Evolutionary conservation across 2,329 filamentous ascomycete genomes (phyloP).

Genomic region (Microthyrium microscopicum): DNA sequence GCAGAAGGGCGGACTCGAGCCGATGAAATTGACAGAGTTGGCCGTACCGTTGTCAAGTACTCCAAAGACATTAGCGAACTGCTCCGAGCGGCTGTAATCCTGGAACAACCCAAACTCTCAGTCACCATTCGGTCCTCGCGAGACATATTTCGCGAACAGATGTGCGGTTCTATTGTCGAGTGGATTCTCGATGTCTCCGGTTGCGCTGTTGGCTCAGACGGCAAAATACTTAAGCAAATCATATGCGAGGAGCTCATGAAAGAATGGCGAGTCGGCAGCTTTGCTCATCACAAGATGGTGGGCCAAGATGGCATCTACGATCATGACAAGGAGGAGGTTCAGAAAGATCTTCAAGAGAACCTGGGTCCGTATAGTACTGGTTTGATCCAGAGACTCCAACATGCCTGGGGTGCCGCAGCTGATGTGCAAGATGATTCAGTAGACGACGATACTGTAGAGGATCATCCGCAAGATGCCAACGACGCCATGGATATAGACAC

Average conservation of each 20-base stretch:
- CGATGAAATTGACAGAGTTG: conserved; percentile 76
- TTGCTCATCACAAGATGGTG: conserved; percentile 61
- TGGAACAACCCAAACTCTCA: conserved; percentile 91
- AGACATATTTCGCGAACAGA: conserved; percentile 93
- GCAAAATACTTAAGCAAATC: conserved; percentile 58
- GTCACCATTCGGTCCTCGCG: conserved; percentile 85
- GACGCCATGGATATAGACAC: conserved; percentile 13
- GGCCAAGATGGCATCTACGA: conserved; percentile 70
- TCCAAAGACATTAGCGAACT: conserved; percentile 54
- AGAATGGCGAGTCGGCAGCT: conserved; percentile 74
- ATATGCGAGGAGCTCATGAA: conserved; percentile 86
- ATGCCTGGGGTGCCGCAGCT: conserved; percentile 28
- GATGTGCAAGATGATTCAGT: conserved; percentile 32
- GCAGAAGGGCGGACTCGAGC: conserved; percentile 58
- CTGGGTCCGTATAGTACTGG: conserved; percentile 9
- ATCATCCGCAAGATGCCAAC: conserved; percentile 27
- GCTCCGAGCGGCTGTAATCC: conserved; percentile 62
- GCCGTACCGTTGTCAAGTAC: conserved; percentile 70
- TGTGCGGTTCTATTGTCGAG: conserved; percentile 95
- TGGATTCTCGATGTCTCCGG: conserved; percentile 90
- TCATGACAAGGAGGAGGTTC: conserved; percentile 47
- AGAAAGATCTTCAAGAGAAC: conserved; percentile 5
- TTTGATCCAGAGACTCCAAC: no score
- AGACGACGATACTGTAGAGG: conserved; percentile 26
- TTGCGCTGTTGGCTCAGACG: conserved; percentile 68